Evolutionary conservation across 148 eudicot species (phyloP), one percentile per base, ranked within the genome.

Genomic region (Rhododendron molle): DNA sequence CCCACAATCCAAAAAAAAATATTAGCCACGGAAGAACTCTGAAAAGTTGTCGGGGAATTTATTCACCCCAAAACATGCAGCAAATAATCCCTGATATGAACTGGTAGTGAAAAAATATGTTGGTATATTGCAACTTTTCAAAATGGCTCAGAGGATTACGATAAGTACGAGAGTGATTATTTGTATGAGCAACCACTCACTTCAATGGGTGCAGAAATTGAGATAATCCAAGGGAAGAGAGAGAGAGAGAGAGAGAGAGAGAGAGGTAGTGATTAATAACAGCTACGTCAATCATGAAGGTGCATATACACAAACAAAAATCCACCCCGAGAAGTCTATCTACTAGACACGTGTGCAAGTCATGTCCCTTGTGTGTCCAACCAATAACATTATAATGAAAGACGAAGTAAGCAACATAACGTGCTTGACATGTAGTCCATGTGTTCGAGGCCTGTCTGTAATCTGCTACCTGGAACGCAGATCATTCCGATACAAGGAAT

Each of bases 71-170:
- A 85, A 69, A 67, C 7, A 47, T 15, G 67, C 9, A 36, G 7
- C 13, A 85, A 36, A n/a, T 65, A n/a, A 80, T 65, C 72, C 72
- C 38, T 32, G 44, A n/a, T 78, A 36, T 78, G 46, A 81, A 69
- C 15, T 49, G 6, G 23, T 4, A 81, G 46, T 11, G 5, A 56
- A 72, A 16, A 85, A 26, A 47, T 52, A 5, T 32, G 36, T 36
- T 4, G 13, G 84, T 60, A 40, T 38, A 23, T 23, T 58, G 49
- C 20, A 21, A 36, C 73, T 81, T 8, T 5, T 34, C 49, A 60
- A 58, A 81, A 60, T 81, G 16, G 6, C 23, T 9, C 28, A 56
- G 26, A 54, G 30, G 26, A 34, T 7, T 36, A 56, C 56, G 47
- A 20, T 20, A 36, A 0, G 23, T 7, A 14, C 0, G 13, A 34